A percentile compares a stretch with the other conserved stretches of the same genome.
Conservation (phyloP, 2,329 filamentous ascomycete genomes). For the Penicillium sp. region DNA sequence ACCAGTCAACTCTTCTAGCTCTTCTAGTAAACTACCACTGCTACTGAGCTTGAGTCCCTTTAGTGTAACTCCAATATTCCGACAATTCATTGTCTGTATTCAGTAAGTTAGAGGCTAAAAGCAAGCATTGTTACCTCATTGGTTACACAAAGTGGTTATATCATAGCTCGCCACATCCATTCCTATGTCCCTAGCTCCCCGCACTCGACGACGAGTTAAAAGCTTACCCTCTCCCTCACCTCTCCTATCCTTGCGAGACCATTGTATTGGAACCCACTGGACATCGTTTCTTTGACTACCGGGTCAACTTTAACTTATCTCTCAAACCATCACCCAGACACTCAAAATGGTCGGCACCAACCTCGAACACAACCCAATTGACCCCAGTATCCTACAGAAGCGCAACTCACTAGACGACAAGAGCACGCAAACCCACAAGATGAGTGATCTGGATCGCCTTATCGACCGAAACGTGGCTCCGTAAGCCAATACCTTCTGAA, state of each 20-base stretch:
- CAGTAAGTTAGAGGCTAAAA: neutral
- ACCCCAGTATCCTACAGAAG: constrained; percentile 15
- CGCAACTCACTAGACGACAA: constrained; percentile 8
- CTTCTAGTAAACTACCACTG: too few relatives aligned
- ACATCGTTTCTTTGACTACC: neutral
- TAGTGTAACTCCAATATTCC: too few relatives aligned
- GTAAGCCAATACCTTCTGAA: constrained; percentile 6
- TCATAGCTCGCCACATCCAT: constrained; percentile 17
- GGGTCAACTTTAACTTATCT: neutral
- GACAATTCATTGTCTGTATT: neutral
- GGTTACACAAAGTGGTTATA: constrained; percentile 13
- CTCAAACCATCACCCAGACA: neutral
- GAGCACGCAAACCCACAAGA: neutral
- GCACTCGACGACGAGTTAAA: constrained; percentile 5
- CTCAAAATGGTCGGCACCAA: constrained; percentile 16
- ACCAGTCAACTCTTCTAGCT: neutral
- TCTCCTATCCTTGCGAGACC: neutral
- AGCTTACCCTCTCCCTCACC: neutral
- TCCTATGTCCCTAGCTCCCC: constrained; percentile 11
- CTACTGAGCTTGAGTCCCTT: too few relatives aligned
- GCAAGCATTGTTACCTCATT: neutral
- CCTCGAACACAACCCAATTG: constrained; percentile 18
- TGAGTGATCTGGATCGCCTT: constrained; percentile 11
- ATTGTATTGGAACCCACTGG: neutral
- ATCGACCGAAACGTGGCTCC: constrained; percentile 19